Evolutionary conservation across 768 basidiomycete species (phyloP), one percentile per base, ranked within the genome.

Genomic region (Termitomyces sp.): DNA sequence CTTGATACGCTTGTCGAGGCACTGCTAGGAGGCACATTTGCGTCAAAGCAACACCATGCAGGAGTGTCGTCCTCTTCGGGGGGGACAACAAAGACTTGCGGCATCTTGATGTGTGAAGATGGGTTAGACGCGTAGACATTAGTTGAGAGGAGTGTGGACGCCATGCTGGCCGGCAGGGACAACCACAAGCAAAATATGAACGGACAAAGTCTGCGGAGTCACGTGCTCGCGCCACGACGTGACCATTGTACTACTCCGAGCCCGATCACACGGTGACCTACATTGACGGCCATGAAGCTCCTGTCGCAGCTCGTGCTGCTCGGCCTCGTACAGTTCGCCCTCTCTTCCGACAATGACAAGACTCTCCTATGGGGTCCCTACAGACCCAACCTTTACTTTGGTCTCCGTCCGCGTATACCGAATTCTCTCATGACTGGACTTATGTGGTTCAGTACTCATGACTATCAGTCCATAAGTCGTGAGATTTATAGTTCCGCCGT

Each of bases 361-460:
- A 81, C 85, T 13, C 73, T 89, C 30, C 69, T 91, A 71, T 95
- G 92, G 92, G 93, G 93, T 1, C 78, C 89, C 0, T 97, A 94
- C 72, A 78, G 95, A 42, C 93, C 95, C 0, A 92, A 93, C 66
- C 81, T 97, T n/a, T 98, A 98, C 75, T 96, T 97, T 72, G 95
- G 95, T 20, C 78, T 97, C 45, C 77, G 92, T 49, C 92, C 95
- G 13, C 81, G 88, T 44, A 74, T 93, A 61, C 93, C 95, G 0
- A 85, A 91, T 65, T 93, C 91, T n/a, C 80, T 98, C 27, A 83
- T 95, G 86, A 93, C 91, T 2, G 95, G 95, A 13, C 82, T 98
- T 34, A 83, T 96, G 72, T 98, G 95, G 95, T 94, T 92, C 69
- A 92, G 95, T 32, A 87, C 91, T 8, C 86, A 92, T 39, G 83